Base-by-base conservation (phyloP, 2,329 filamentous ascomycete genomes). In the Pyricularia pennisetigena region DNA sequence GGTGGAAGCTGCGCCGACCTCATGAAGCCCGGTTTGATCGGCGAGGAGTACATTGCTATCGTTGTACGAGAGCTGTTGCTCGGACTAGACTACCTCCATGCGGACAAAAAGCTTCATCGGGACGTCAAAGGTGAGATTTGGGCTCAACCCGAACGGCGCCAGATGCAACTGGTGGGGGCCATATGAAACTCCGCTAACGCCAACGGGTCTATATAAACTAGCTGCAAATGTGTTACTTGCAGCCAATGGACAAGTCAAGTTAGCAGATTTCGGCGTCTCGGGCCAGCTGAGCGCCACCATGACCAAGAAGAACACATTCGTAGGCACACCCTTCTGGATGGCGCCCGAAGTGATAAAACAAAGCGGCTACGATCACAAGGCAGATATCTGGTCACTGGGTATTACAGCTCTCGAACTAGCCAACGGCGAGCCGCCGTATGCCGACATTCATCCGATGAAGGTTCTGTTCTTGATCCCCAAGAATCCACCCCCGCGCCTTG, bases 241-340 rank as follows among this genome's bases (percentile, higher is more conserved):
- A 70, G 88, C 93, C 66, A 97, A 91, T 76, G 95, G 95, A 2
- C 95, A 98, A 80, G 94, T 99, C 73, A 99, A 99, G 79, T 83
- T 98, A 68, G 94, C 94, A 16, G 94, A 99, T 77, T 99, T 99
- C 80, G 94, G 94, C 69, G 95, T 99, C 7, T 97, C 94, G 0
- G 94, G 94, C 30, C 95, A 98, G 79, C 85, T 98, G 26, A 96
- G 94, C 10, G 94, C 94, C 7, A 99, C 94, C 66, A 98, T 98
- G 94, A 97, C 94, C 71, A 98, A 98, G 84, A 98, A 98, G 82
- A 98, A 98, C 77, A 98, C 94, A 0, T 99, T 98, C 78, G 94
- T 99, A 35, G 95, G 95, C 41, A 98, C 94, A 0, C 94, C 95
- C 1, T 99, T 98, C 77, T 99, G 95, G 95, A 99, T 99, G 94